Evolutionary conservation across 345 rosid genomes (phyloP), one percentile per base, ranked within the genome.

Genomic region (Lepidium didymum): DNA sequence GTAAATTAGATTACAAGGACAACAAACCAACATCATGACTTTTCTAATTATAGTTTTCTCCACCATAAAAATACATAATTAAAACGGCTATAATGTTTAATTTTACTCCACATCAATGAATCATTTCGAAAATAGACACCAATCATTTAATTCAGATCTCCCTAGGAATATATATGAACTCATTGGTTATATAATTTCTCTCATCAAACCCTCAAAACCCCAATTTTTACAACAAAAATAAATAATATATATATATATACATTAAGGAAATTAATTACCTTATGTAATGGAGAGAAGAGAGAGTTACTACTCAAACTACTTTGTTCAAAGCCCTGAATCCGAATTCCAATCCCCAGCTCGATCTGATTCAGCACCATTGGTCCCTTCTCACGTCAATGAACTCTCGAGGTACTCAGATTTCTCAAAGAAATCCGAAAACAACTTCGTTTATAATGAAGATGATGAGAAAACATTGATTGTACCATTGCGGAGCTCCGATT

Each of bases 281-380:
- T 38, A 38, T 1, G 7, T 0, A 43, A 76, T 61, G 68, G 86
- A 83, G 62, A 61, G 21, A 31, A 73, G 33, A 50, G 96, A 84
- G 15, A 84, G 81, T 58, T 84, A 81, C 59, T 72, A 78, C 13
- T 16, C 77, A 9, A 49, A 83, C 3, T 90, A 90, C 83, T 86
- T 79, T 69, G 91, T 87, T 8, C 93, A 88, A 62, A 91, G 91
- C 75, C 97, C 97, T 18, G 84, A 75, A 14, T 75, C 82, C 54
- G 65, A 78, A 11, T 74, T 52, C 46, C 81, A 78, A 25, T 81
- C 89, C 29, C 83, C 84, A 0, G 54, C 68, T 43, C 76, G 79
- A 21, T 76, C 81, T 56, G 81, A 79, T 51, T 33, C 84, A 13
- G 25, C 38, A 40, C 56, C 64, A 37, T 69, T 75, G 75, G 74